phyloP scores from a whole-genome alignment of 2,329 filamentous ascomycete genomes.

The Cyphellophora attinorum region DNA sequence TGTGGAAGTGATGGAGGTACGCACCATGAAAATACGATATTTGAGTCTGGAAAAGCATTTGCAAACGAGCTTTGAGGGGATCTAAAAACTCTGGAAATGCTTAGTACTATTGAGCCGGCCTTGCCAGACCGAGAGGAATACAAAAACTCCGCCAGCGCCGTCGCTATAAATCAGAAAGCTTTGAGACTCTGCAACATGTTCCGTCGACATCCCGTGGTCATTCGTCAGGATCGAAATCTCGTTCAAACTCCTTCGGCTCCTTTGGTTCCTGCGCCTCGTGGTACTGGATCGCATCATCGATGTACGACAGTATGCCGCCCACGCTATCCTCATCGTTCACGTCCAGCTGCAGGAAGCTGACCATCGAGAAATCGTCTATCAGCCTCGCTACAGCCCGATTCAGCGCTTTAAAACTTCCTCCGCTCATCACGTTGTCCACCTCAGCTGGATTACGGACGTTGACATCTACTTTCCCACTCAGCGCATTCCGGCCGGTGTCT shows the following conservation, averaged over 20 bases:
- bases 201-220: slow-evolving; percentile 3
- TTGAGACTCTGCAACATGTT: too few relatives aligned
- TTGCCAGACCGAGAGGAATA: neutral
- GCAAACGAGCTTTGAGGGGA: too few relatives aligned
- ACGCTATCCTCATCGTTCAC: slow-evolving; percentile 89
- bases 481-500: slow-evolving; percentile 44
- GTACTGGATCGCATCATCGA: slow-evolving; percentile 88
- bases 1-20: too few relatives aligned
- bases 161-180: too few relatives aligned
- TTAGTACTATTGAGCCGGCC: too few relatives aligned
- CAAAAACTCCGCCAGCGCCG: slow-evolving; percentile 13
- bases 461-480: slow-evolving; percentile 42
- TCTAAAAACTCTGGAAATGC: too few relatives aligned
- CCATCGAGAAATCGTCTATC: slow-evolving; percentile 97
- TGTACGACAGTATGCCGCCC: slow-evolving; percentile 73
- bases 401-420: slow-evolving; percentile 68
- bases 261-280: slow-evolving; percentile 87
- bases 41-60: too few relatives aligned
- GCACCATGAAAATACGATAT: too few relatives aligned
- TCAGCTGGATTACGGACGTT: slow-evolving; percentile 47
- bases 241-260: slow-evolving; percentile 60
- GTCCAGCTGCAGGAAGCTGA: slow-evolving; percentile 85
- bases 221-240: slow-evolving; percentile 40
- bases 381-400: slow-evolving; percentile 82
- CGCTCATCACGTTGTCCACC: slow-evolving; percentile 64